phyloP scores from a whole-genome alignment of 1,139 yeast genomes.

The Fermentozyma sake region DNA sequence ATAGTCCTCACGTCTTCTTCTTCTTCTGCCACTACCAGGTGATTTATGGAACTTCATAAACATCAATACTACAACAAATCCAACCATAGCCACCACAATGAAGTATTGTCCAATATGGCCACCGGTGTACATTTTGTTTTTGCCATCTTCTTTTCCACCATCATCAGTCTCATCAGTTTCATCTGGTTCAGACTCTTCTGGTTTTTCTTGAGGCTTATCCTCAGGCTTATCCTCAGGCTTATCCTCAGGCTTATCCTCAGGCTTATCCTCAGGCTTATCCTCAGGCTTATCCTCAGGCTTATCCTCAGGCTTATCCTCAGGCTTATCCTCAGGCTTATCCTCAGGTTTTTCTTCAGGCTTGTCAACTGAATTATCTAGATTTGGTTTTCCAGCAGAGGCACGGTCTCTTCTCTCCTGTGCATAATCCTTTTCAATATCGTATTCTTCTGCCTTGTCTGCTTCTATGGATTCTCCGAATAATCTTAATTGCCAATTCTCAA shows the following conservation, averaged over 20 bases:
- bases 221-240: slow-evolving; percentile 1
- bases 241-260: slow-evolving; percentile 3
- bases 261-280: slow-evolving; percentile 1
- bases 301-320: slow-evolving; percentile 1
- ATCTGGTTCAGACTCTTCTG: slow-evolving; percentile 11
- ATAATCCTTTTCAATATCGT: slow-evolving; percentile 37
- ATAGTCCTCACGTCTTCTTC: slow-evolving; percentile 69
- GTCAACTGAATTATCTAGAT: slow-evolving; percentile 2
- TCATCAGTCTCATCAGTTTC: slow-evolving; percentile 20
- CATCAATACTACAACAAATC: slow-evolving; percentile 50
- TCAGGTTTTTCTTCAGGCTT: slow-evolving; percentile 2
- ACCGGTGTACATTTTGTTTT: slow-evolving; percentile 22
- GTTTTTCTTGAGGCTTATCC: slow-evolving; percentile 5
- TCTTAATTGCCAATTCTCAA: slow-evolving; percentile 71
- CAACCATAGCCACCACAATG: slow-evolving; percentile 54
- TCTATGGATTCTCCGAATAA: slow-evolving; percentile 80
- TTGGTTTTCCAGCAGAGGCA: slow-evolving; percentile 8
- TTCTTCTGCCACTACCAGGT: slow-evolving; percentile 44
- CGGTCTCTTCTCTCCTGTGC: slow-evolving; percentile 35
- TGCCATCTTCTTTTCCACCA: slow-evolving; percentile 14
- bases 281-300: slow-evolving; percentile 1
- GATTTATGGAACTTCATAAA: slow-evolving; percentile 52
- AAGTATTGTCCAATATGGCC: slow-evolving; percentile 56
- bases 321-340: slow-evolving; percentile 1
- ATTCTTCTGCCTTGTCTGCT: slow-evolving; percentile 51